These are phyloP conservation scores for Coffea canephora DNA, from an alignment of 257 asterid genomes.

Conservation along the genomic window DNA sequence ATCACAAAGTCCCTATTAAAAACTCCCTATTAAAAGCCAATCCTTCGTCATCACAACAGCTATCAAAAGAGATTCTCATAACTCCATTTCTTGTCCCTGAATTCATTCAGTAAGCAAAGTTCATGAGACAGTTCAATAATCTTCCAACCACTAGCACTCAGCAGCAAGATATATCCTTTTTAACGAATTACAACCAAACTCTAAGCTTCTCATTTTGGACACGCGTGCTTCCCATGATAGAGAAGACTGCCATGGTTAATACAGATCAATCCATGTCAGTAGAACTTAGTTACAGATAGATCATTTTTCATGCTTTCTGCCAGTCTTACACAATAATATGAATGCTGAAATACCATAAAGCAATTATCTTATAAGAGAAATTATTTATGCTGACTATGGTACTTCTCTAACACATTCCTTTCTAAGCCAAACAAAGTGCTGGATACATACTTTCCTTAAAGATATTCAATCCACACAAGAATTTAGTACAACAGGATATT, in stretches of 20 bases:
- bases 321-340: background rate
- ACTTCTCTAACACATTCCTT: background rate
- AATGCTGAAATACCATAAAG: too few species aligned
- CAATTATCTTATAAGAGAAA: background rate
- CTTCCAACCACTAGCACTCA: background rate
- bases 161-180: background rate
- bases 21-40: background rate
- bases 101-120: background rate
- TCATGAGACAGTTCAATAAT: too few species aligned
- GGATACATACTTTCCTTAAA: background rate
- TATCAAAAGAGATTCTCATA: background rate
- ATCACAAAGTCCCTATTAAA: background rate
- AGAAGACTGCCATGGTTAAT: background rate
- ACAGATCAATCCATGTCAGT: background rate
- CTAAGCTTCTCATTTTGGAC: background rate
- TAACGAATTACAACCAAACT: background rate
- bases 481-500: background rate
- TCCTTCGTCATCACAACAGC: background rate
- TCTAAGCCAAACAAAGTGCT: background rate
- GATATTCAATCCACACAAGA: background rate
- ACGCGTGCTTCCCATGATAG: background rate
- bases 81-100: background rate
- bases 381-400: background rate
- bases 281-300: background rate
- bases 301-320: background rate